A percentile compares a stretch with the other conserved stretches of the same genome.
Conservation (phyloP, 169 alveolate genomes). For the Cryptosporidium parvum region DNA sequence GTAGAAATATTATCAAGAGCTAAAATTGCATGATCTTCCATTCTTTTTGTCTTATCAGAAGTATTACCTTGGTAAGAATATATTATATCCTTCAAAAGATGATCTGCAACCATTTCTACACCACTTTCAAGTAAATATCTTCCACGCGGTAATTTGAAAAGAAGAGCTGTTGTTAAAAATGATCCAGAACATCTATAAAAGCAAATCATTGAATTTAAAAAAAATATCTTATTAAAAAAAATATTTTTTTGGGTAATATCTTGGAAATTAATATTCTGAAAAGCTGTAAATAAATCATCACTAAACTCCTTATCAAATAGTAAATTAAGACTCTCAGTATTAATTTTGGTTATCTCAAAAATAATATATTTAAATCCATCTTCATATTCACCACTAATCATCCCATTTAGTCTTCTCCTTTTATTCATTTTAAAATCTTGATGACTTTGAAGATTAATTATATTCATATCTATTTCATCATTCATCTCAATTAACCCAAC, state of each 20-base stretch:
- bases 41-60: neutral
- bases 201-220: conserved; percentile 44
- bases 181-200: conserved; percentile 74
- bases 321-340: conserved; percentile 15
- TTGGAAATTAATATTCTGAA: conserved; percentile 14
- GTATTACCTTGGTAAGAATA: neutral
- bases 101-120: conserved; percentile 5
- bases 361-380: conserved; percentile 7
- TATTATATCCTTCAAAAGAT: neutral
- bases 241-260: neutral
- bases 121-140: conserved; percentile 50
- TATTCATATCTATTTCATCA: neutral
- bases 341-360: conserved; percentile 37
- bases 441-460: neutral
- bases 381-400: neutral
- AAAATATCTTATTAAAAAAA: conserved; percentile 25
- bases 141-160: conserved; percentile 60
- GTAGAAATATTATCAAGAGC: conserved; percentile 32
- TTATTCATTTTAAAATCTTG: neutral
- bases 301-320: neutral
- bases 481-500: neutral
- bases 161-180: conserved; percentile 12
- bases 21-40: neutral
- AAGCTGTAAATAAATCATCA: neutral
- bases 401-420: conserved; percentile 1